Evolutionary conservation across 108 stramenopile species (phyloP).

Genomic region (Cyclotella sp.): DNA sequence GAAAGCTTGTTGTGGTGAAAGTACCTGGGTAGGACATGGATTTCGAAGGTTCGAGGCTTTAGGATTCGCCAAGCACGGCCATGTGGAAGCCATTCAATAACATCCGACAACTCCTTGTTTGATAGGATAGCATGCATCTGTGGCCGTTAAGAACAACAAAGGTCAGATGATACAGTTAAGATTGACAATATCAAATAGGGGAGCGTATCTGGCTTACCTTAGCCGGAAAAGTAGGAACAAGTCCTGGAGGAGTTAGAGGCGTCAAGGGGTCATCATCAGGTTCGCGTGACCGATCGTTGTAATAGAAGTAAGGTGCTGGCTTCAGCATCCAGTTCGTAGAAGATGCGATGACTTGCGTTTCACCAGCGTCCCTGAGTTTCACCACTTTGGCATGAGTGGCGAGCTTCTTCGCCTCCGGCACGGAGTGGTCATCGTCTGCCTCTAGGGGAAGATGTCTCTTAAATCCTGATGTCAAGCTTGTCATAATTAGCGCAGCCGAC

Average conservation of each 20-base stretch:
- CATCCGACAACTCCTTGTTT: background rate
- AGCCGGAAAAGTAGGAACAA: constrained; percentile 66
- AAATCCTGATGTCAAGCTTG: background rate
- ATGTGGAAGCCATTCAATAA: constrained; percentile 23
- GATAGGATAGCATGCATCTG: constrained; percentile 29
- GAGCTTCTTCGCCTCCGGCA: background rate
- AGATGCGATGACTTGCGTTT: background rate
- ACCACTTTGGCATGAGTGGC: background rate
- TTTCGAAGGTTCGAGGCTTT: constrained; percentile 11
- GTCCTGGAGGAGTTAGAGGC: constrained; percentile 57
- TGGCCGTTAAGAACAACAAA: background rate
- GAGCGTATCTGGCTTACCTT: constrained; percentile 61
- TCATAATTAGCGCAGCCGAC: constrained; percentile 4
- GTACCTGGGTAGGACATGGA: constrained; percentile 17
- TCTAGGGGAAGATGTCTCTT: background rate
- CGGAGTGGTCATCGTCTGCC: background rate
- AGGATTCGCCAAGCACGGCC: constrained; percentile 13
- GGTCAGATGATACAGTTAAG: constrained; percentile 16
- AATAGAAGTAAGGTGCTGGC: constrained; percentile 58
- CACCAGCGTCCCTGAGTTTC: background rate
- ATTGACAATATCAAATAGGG: background rate
- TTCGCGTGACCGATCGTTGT: constrained; percentile 56
- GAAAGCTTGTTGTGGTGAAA: constrained; percentile 19
- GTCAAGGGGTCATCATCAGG: constrained; percentile 64
- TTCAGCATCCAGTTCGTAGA: constrained; percentile 7